Evolutionary conservation across 805 yeast species (phyloP).

Genomic region (Pichia rugopelliculosa): DNA sequence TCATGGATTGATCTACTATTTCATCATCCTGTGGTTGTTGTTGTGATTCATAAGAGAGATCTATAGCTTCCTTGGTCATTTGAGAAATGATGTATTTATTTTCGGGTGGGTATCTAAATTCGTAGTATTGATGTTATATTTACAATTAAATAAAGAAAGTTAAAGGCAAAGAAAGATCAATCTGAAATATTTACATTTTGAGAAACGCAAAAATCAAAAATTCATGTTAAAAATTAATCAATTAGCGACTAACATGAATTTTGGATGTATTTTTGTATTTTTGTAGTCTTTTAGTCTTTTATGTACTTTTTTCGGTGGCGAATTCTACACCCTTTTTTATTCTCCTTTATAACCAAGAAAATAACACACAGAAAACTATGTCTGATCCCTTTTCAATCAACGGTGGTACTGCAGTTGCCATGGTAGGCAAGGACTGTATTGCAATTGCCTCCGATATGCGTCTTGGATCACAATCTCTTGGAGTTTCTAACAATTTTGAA

Average conservation of each 20-base stretch:
- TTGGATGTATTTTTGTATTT: too few species aligned
- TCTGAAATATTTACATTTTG: too few species aligned
- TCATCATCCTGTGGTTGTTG: not conserved
- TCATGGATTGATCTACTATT: not conserved
- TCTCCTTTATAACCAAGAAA: not conserved
- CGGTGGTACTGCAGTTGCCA: slow-evolving; percentile 97
- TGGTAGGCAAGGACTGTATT: slow-evolving; percentile 97
- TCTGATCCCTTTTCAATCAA: slow-evolving; percentile 75
- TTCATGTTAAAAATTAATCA: too few species aligned
- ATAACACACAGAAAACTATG: slow-evolving; percentile 30
- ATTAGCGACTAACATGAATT: not conserved
- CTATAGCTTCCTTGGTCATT: slow-evolving; percentile 10
- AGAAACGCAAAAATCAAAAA: too few species aligned
- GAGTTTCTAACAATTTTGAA: slow-evolving; percentile 87
- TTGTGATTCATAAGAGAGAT: slow-evolving; percentile 9
- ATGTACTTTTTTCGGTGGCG: not conserved
- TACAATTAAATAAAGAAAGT: not conserved
- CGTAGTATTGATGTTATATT: not conserved
- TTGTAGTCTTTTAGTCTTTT: not conserved
- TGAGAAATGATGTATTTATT: not conserved
- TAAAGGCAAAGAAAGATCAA: not conserved
- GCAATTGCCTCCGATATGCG: slow-evolving; percentile 96
- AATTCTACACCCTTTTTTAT: too few species aligned
- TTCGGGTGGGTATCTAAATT: not conserved
- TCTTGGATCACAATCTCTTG: slow-evolving; percentile 88